phyloP scores from a whole-genome alignment of 192 early-diverging fungal species.

The Backusella tuberculispora region DNA sequence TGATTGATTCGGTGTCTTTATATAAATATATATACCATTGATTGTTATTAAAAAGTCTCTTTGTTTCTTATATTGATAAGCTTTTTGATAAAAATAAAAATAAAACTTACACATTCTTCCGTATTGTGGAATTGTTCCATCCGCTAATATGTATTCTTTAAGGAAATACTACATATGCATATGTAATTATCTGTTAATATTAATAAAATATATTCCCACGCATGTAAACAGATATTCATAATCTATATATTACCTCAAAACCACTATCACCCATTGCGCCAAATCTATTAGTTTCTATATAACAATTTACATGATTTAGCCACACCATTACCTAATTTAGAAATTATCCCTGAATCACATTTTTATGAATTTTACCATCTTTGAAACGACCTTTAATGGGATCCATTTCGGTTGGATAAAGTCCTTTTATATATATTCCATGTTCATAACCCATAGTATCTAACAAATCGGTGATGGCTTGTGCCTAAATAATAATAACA shows the following conservation, averaged over 20 bases:
- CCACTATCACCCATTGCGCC: constrained; percentile 59
- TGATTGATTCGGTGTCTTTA: constrained; percentile 40
- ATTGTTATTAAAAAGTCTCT: neutral
- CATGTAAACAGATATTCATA: neutral
- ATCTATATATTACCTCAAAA: constrained; percentile 54
- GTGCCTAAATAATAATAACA: constrained; percentile 26
- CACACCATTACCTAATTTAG: constrained; percentile 49
- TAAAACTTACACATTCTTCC: constrained; percentile 43
- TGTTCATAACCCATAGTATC: constrained; percentile 34
- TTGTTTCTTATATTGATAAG: neutral
- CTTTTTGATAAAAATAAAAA: neutral
- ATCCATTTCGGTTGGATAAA: constrained; percentile 66
- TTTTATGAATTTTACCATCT: constrained; percentile 27
- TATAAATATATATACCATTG: neutral
- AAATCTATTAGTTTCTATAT: constrained; percentile 30
- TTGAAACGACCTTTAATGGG: constrained; percentile 28
- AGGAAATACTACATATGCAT: constrained; percentile 51
- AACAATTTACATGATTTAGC: constrained; percentile 44
- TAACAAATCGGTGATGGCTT: constrained; percentile 33
- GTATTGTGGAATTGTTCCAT: constrained; percentile 39
- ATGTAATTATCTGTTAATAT: neutral
- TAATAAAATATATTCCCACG: too few species aligned
- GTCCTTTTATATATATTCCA: constrained; percentile 51
- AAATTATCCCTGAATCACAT: constrained; percentile 22
- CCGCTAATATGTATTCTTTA: constrained; percentile 58